These are phyloP conservation scores for Diaporthe vaccinii DNA, from an alignment of 2,329 filamentous ascomycete genomes.

Conservation along the genomic window DNA sequence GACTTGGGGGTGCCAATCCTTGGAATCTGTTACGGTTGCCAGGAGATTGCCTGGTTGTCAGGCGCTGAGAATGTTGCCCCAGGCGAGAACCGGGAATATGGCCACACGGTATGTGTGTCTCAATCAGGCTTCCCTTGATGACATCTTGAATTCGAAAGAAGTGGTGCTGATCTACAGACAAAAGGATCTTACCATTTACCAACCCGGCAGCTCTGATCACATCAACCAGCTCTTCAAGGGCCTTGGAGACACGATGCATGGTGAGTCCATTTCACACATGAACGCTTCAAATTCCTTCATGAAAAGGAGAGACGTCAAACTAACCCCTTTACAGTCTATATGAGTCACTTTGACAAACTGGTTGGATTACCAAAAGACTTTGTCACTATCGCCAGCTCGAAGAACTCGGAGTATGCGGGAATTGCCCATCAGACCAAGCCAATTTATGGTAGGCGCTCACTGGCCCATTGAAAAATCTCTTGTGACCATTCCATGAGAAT, in stretches of 20 bases:
- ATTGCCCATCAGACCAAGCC: conserved; percentile 81
- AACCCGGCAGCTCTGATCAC: conserved; percentile 63
- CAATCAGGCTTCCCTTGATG: neutral
- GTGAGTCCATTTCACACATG: neutral
- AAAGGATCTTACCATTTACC: conserved; percentile 69
- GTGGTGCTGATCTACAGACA: neutral
- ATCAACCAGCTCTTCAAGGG: conserved; percentile 85
- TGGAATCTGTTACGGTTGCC: conserved; percentile 24
- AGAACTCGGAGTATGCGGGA: conserved; percentile 83
- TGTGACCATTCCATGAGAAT: neutral
- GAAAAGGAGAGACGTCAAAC: neutral
- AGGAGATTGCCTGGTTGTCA: conserved; percentile 78
- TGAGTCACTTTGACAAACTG: conserved; percentile 93
- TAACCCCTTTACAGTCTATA: conserved; percentile 52
- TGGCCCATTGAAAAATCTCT: neutral
- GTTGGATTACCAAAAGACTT: conserved; percentile 80
- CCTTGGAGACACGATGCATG: conserved; percentile 76
- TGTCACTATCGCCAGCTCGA: conserved; percentile 78
- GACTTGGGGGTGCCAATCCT: conserved; percentile 76
- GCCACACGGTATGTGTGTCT: conserved; percentile 11
- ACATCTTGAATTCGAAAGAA: neutral
- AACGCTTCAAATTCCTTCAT: neutral
- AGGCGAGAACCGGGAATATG: conserved; percentile 66
- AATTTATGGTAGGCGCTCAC: conserved; percentile 66
- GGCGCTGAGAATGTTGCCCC: conserved; percentile 71